These are phyloP conservation scores for Fusarium robinianum DNA, from an alignment of 2,329 filamentous ascomycete genomes.

Conservation along the genomic window DNA sequence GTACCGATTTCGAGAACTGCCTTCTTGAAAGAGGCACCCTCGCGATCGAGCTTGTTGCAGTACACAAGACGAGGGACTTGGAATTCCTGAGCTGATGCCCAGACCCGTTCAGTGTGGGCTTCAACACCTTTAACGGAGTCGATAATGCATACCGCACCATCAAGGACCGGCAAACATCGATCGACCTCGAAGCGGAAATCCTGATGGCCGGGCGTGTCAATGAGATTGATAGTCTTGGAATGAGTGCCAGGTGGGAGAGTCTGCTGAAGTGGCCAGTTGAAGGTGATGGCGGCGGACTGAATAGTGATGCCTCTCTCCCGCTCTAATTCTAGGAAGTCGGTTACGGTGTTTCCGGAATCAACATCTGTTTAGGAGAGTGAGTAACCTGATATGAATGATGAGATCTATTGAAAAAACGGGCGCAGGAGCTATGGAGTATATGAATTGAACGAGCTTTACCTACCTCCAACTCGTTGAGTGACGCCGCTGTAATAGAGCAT, in stretches of 20 bases:
- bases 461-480: conserved; percentile 79
- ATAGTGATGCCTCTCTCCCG: conserved; percentile 94
- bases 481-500: conserved; percentile 98
- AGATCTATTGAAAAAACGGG: neutral
- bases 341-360: conserved; percentile 94
- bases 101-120: conserved; percentile 95
- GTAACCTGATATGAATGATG: neutral
- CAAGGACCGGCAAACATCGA: conserved; percentile 83
- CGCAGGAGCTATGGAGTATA: neutral
- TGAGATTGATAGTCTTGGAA: conserved; percentile 80
- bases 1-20: conserved; percentile 85
- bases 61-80: conserved; percentile 79
- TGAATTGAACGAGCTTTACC: conserved; percentile 28
- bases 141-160: conserved; percentile 90
- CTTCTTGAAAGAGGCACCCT: conserved; percentile 77
- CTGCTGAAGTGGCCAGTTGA: conserved; percentile 78
- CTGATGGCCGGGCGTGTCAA: conserved; percentile 95
- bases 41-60: conserved; percentile 79
- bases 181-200: conserved; percentile 98
- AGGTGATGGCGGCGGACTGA: conserved; percentile 94
- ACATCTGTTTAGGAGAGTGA: conserved; percentile 63
- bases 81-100: conserved; percentile 86
- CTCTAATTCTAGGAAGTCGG: conserved; percentile 93
- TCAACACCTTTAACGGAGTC: conserved; percentile 94
- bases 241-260: conserved; percentile 45